Evolutionary conservation across 208 protist genomes (phyloP).

Genomic region (Zelonia costaricensis): DNA sequence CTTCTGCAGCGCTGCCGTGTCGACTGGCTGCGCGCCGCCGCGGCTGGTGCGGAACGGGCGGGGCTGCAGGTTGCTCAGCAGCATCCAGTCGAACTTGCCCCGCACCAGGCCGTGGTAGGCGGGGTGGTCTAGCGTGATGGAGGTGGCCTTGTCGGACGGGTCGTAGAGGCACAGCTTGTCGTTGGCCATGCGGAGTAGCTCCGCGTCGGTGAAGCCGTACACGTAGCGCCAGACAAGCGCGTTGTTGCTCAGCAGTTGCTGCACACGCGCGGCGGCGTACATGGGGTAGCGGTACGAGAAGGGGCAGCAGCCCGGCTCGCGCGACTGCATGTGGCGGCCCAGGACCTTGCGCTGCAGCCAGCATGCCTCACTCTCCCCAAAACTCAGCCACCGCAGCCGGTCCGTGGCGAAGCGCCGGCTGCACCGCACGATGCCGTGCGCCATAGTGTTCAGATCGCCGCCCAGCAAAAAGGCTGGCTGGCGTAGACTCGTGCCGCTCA

Average conservation of each 20-base stretch:
- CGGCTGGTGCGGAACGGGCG: slow-evolving; percentile 18
- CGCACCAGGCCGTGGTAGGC: slow-evolving; percentile 60
- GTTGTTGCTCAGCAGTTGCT: slow-evolving; percentile 55
- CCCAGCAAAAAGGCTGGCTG: slow-evolving; percentile 62
- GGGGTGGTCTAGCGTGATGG: slow-evolving; percentile 63
- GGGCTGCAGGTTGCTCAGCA: slow-evolving; percentile 65
- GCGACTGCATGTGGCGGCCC: slow-evolving; percentile 39
- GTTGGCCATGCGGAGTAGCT: slow-evolving; percentile 44
- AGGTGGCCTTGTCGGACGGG: slow-evolving; percentile 59
- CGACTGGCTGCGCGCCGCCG: slow-evolving; percentile 27
- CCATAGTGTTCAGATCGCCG: slow-evolving; percentile 85
- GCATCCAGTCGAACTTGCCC: slow-evolving; percentile 79
- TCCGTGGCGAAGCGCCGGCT: slow-evolving; percentile 41
- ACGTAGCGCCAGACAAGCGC: slow-evolving; percentile 48
- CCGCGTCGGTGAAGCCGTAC: slow-evolving; percentile 59
- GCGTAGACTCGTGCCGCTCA: background rate
- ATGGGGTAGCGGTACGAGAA: slow-evolving; percentile 57
- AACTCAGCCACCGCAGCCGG: slow-evolving; percentile 53
- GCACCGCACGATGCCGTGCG: slow-evolving; percentile 69
- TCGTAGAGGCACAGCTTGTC: slow-evolving; percentile 69
- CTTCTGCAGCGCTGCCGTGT: slow-evolving; percentile 30
- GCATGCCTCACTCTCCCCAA: slow-evolving; percentile 74
- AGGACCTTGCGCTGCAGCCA: slow-evolving; percentile 84
- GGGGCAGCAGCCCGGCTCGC: slow-evolving; percentile 52
- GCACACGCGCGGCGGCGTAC: slow-evolving; percentile 33